A percentile compares a stretch with the other conserved stretches of the same genome.
phyloP scores from a whole-genome alignment of 2,329 filamentous ascomycete species.

The Daldinia sp. region DNA sequence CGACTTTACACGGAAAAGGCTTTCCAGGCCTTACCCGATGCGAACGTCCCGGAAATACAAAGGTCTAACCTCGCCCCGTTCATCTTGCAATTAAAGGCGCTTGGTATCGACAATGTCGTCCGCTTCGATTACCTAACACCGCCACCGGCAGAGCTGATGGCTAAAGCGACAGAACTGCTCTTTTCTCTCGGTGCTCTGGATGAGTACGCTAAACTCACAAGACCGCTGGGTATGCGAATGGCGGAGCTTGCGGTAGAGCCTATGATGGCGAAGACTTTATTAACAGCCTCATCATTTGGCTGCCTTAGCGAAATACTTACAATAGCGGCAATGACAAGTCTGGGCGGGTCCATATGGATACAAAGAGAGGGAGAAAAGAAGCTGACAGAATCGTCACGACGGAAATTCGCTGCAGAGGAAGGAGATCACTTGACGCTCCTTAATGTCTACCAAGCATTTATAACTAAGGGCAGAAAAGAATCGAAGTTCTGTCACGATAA shows the following conservation, averaged over 20 bases:
- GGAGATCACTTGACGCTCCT: conserved; percentile 93
- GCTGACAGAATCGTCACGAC: conserved; percentile 76
- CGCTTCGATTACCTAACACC: conserved; percentile 90
- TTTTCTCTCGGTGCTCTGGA: conserved; percentile 90
- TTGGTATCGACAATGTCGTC: conserved; percentile 94
- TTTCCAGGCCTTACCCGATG: conserved; percentile 74
- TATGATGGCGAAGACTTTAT: conserved; percentile 92
- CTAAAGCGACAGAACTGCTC: conserved; percentile 87
- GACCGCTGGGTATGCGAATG: conserved; percentile 89
- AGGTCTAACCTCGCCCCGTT: conserved; percentile 90
- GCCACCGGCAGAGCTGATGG: conserved; percentile 86
- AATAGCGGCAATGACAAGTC: conserved; percentile 92
- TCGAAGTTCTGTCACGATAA: conserved; percentile 89
- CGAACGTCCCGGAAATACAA: conserved; percentile 90
- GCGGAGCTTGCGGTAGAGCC: conserved; percentile 93
- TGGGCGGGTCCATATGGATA: conserved; percentile 87
- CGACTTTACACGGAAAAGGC: conserved; percentile 86
- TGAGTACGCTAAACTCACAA: conserved; percentile 89
- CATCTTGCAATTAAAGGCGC: conserved; percentile 90
- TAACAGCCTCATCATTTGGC: conserved; percentile 78
- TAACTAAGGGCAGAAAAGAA: conserved; percentile 85
- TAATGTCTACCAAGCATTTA: conserved; percentile 92
- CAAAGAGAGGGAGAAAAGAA: conserved; percentile 82
- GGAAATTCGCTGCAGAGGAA: conserved; percentile 90
- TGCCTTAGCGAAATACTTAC: conserved; percentile 89